Percentiles rank a stretch among this genome's conserved stretches.
These are phyloP conservation scores for Asterella californica DNA, from an alignment of 225 moss, liverwort and hornwort species.

Conservation along the genomic window DNA sequence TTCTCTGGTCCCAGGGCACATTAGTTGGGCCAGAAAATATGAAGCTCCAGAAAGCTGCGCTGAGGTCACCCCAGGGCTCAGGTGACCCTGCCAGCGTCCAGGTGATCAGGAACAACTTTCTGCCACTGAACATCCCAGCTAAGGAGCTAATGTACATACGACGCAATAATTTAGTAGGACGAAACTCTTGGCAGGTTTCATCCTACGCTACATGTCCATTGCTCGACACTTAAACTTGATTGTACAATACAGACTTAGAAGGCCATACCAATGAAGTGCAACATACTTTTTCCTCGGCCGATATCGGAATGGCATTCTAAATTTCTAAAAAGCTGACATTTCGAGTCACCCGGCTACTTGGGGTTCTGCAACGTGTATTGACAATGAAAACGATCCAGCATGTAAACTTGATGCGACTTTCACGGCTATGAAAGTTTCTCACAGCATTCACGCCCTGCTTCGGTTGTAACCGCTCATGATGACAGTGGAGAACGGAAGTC, in stretches of 20 bases:
- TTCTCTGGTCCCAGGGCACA: slow-evolving; percentile 19
- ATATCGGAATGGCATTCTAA: slow-evolving; percentile 17
- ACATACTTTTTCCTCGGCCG: slow-evolving; percentile 16
- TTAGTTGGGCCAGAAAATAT: slow-evolving; percentile 15
- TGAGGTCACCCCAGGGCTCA: too few species aligned
- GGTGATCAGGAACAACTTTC: slow-evolving; percentile 7
- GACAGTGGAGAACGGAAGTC: slow-evolving; percentile 5
- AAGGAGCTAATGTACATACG: slow-evolving; percentile 34
- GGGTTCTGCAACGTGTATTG: slow-evolving; percentile 32
- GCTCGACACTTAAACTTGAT: slow-evolving; percentile 19
- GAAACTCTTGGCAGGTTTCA: slow-evolving; percentile 31
- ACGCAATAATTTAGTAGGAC: slow-evolving; percentile 21
- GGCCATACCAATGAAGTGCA: slow-evolving; percentile 22
- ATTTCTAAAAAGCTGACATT: slow-evolving; percentile 30
- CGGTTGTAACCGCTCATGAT: background rate
- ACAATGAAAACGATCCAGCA: slow-evolving; percentile 36
- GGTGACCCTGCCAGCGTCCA: slow-evolving; percentile 20
- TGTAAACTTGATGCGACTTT: slow-evolving; percentile 17
- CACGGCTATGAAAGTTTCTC: slow-evolving; percentile 9
- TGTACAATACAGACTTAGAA: slow-evolving; percentile 30
- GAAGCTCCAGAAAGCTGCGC: slow-evolving; percentile 20
- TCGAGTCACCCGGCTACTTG: slow-evolving; percentile 24
- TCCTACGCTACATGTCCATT: slow-evolving; percentile 19
- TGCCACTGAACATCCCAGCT: slow-evolving; percentile 22
- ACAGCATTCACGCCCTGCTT: slow-evolving; percentile 19